phyloP scores from a whole-genome alignment of 495 filamentous ascomycete genomes.

The Aspergillus hancockii region DNA sequence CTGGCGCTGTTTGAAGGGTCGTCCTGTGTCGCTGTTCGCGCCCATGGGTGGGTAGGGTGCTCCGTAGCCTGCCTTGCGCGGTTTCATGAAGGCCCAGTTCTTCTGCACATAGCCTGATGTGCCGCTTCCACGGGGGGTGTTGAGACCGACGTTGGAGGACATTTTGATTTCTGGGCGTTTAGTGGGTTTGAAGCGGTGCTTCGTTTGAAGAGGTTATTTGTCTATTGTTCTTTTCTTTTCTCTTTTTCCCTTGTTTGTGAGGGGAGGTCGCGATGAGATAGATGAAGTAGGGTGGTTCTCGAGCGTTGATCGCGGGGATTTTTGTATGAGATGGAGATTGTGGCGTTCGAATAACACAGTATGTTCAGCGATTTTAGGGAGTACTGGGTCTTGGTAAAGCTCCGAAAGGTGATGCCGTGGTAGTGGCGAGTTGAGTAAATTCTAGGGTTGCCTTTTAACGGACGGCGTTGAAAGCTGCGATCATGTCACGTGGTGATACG shows the following conservation, averaged over 20 bases:
- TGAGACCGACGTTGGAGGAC: conserved; percentile 97
- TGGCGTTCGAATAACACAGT: no score
- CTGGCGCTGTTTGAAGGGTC: conserved; percentile 77
- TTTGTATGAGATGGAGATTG: no score
- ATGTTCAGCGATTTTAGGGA: background rate
- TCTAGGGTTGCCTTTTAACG: background rate
- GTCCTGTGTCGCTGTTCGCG: conserved; percentile 39
- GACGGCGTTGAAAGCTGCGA: background rate
- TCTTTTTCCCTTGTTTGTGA: background rate
- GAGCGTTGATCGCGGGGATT: no score
- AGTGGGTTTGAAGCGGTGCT: background rate
- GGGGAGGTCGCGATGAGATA: background rate
- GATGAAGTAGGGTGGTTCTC: background rate
- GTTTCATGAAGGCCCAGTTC: conserved; percentile 84
- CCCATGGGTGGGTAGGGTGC: conserved; percentile 55
- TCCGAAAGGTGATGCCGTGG: background rate
- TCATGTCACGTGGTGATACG: conserved; percentile 14
- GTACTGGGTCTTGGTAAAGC: background rate
- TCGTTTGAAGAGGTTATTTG: background rate
- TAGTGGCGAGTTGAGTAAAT: background rate
- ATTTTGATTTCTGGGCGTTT: conserved; percentile 47
- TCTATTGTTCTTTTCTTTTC: background rate
- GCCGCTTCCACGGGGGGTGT: conserved; percentile 90
- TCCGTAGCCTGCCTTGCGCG: conserved; percentile 58
- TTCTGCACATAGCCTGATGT: conserved; percentile 97